phyloP scores from a whole-genome alignment of 176 grass and related monocot genomes.

The Neostapfia colusana region DNA sequence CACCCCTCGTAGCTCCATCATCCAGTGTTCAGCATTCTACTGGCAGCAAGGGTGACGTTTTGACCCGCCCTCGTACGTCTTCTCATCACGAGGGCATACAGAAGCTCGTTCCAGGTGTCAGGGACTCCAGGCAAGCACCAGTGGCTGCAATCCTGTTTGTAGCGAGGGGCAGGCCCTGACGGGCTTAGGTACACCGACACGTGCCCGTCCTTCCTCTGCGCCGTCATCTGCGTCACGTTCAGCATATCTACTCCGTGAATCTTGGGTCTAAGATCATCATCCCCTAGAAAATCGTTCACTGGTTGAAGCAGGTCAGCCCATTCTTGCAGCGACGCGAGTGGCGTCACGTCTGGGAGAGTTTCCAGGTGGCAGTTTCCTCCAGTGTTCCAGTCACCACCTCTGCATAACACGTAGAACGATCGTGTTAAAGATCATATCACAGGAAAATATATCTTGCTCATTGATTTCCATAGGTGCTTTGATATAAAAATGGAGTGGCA shows the following conservation, averaged over 20 bases:
- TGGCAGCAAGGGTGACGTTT: constrained; percentile 14
- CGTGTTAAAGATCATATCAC: background rate
- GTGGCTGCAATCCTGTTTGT: constrained; percentile 93
- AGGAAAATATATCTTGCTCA: no score
- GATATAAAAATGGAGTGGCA: no score
- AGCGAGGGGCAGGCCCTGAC: constrained; percentile 50
- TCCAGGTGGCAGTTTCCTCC: constrained; percentile 86
- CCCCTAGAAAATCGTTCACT: constrained; percentile 48
- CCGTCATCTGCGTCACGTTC: constrained; percentile 84
- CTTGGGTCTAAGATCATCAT: constrained; percentile 34
- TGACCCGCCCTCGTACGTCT: constrained; percentile 25
- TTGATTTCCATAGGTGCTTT: no score
- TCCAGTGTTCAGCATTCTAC: constrained; percentile 15
- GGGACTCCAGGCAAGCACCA: constrained; percentile 97
- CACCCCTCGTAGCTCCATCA: constrained; percentile 7
- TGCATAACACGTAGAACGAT: constrained; percentile 27
- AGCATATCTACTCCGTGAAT: constrained; percentile 49
- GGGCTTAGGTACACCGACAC: constrained; percentile 65
- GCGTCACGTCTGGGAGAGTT: constrained; percentile 53
- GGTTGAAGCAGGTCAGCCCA: constrained; percentile 70
- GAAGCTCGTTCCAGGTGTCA: constrained; percentile 91
- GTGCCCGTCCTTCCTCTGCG: constrained; percentile 78
- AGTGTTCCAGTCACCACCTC: constrained; percentile 71
- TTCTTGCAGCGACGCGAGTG: constrained; percentile 39
- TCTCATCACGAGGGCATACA: constrained; percentile 66